A percentile compares a stretch with the other conserved stretches of the same genome.
Evolutionary conservation across 345 rosid genomes (phyloP).

Genomic region (Cochlearia excelsa): DNA sequence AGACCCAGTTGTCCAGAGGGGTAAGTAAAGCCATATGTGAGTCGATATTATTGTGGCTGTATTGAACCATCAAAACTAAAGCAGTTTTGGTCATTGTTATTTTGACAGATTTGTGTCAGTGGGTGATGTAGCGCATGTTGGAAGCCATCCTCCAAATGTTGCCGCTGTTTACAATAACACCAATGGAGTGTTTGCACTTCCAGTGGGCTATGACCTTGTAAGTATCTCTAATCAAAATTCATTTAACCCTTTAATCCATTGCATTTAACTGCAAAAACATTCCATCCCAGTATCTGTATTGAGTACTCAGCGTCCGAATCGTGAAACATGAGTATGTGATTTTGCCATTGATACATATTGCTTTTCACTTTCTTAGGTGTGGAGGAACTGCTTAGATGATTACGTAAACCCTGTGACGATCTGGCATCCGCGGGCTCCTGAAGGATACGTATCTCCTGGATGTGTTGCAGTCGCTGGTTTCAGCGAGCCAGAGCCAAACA

Average conservation of each 20-base stretch:
- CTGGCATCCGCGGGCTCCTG: conserved; percentile 94
- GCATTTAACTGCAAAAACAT: background rate
- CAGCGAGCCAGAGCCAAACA: conserved; percentile 60
- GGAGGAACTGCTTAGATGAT: conserved; percentile 91
- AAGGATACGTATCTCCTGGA: conserved; percentile 70
- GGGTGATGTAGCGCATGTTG: conserved; percentile 82
- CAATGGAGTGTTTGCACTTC: conserved; percentile 55
- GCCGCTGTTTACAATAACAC: conserved; percentile 72
- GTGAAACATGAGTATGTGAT: conserved; percentile 7
- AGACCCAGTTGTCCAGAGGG: conserved; percentile 85
- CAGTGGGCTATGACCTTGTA: conserved; percentile 91
- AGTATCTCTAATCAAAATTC: conserved; percentile 26
- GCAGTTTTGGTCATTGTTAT: conserved; percentile 15
- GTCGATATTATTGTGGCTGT: background rate
- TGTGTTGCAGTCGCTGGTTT: conserved; percentile 66
- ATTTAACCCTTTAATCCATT: background rate
- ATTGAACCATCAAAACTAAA: conserved; percentile 12
- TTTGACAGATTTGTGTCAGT: conserved; percentile 65
- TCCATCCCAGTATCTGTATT: background rate
- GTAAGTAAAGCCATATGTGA: conserved; percentile 40
- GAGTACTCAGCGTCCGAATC: too few relatives aligned
- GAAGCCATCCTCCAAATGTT: conserved; percentile 84
- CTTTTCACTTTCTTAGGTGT: conserved; percentile 48
- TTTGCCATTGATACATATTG: conserved; percentile 10
- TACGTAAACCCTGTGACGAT: conserved; percentile 65